Evolutionary conservation across 176 grass and related monocot species (phyloP).

Genomic region (Thinopyrum elongatum): DNA sequence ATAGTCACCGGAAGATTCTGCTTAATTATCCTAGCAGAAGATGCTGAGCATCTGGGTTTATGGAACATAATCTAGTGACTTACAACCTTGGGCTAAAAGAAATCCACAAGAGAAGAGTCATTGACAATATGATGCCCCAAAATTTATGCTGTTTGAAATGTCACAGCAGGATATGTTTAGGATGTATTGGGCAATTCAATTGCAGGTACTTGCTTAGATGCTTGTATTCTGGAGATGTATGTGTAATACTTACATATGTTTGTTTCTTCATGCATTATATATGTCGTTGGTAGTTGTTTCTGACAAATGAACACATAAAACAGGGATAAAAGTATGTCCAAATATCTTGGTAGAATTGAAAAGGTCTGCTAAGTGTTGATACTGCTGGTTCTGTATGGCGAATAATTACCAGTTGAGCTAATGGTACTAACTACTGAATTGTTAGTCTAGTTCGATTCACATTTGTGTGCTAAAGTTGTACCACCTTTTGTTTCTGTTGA

Average conservation of each 20-base stretch:
- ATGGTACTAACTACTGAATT: neutral
- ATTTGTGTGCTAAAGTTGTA: neutral
- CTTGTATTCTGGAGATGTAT: constrained; percentile 9
- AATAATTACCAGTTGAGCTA: constrained; percentile 3
- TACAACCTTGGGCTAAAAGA: neutral
- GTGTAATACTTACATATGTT: neutral
- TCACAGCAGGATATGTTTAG: neutral
- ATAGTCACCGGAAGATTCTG: constrained; percentile 3
- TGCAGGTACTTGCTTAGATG: neutral
- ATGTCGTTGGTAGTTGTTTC: neutral
- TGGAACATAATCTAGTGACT: neutral
- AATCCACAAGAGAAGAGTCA: neutral
- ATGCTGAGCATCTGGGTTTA: neutral
- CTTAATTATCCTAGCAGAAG: neutral
- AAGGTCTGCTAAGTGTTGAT: neutral
- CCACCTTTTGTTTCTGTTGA: neutral
- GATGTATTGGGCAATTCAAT: neutral
- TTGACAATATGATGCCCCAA: neutral
- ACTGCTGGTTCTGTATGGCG: neutral
- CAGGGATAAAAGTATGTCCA: neutral
- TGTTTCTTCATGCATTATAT: constrained; percentile 5
- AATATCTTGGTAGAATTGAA: neutral
- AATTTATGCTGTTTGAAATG: neutral
- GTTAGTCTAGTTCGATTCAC: neutral
- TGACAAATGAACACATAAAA: neutral